Percentiles rank a stretch among this genome's conserved stretches.
These are phyloP conservation scores for Ustilago sp. DNA, from an alignment of 1,284 basidiomycete genomes.

Conservation along the genomic window DNA sequence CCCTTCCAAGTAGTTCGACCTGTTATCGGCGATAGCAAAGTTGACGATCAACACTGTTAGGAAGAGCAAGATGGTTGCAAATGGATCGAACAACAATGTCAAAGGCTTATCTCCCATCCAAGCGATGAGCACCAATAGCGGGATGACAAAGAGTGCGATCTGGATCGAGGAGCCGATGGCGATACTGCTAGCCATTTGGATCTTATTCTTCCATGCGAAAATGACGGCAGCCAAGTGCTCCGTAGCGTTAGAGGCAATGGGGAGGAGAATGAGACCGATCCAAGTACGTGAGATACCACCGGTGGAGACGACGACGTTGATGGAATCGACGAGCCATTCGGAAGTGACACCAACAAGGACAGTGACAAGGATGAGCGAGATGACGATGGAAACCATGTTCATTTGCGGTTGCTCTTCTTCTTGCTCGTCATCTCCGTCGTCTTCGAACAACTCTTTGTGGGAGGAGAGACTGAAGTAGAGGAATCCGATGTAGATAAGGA, in stretches of 20 bases:
- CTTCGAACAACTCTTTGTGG: conserved; percentile 58
- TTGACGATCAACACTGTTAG: conserved; percentile 59
- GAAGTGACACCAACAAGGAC: conserved; percentile 61
- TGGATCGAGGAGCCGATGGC: conserved; percentile 64
- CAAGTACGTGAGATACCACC: conserved; percentile 53
- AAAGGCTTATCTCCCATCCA: conserved; percentile 62
- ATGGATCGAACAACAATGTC: conserved; percentile 60
- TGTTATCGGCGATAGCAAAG: conserved; percentile 59
- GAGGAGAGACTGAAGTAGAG: conserved; percentile 54
- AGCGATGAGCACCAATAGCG: conserved; percentile 59
- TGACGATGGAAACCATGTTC: conserved; percentile 51
- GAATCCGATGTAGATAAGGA: conserved; percentile 63
- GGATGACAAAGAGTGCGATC: conserved; percentile 63
- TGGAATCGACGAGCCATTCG: conserved; percentile 61
- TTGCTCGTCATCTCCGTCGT: conserved; percentile 45
- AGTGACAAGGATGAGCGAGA: conserved; percentile 53
- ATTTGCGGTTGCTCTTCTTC: conserved; percentile 59
- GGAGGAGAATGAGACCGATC: conserved; percentile 60
- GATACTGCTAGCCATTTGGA: conserved; percentile 59
- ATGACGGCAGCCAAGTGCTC: conserved; percentile 62
- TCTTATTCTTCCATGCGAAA: conserved; percentile 62
- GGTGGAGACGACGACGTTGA: conserved; percentile 52
- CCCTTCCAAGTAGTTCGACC: conserved; percentile 59
- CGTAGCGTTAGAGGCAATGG: conserved; percentile 58
- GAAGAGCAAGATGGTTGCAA: conserved; percentile 61